Conservation (phyloP, 2,329 filamentous ascomycete genomes). For the Aspergillus sp. region DNA sequence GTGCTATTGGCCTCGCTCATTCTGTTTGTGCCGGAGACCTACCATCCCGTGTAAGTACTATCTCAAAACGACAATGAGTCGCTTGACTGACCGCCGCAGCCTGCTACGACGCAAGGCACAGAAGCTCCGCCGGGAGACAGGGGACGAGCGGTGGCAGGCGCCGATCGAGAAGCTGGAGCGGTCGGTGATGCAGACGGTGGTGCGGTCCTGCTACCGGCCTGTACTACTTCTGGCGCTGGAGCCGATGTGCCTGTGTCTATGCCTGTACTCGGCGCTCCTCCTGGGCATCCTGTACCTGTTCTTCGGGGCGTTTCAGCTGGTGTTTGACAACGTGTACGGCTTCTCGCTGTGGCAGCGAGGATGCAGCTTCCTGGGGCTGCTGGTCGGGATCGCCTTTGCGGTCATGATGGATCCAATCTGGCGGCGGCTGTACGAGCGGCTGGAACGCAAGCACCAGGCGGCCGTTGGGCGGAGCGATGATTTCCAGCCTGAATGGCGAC, state of each 20-base stretch:
- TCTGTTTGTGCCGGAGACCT: slow-evolving; percentile 77
- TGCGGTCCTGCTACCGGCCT: slow-evolving; percentile 52
- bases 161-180: slow-evolving; percentile 64
- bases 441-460: slow-evolving; percentile 31
- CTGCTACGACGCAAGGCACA: slow-evolving; percentile 61
- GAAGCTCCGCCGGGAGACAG: slow-evolving; percentile 60
- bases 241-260: slow-evolving; percentile 77
- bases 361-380: slow-evolving; percentile 59
- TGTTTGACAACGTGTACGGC: slow-evolving; percentile 64
- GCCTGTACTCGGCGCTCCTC: slow-evolving; percentile 73
- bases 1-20: slow-evolving; percentile 54
- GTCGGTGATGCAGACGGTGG: slow-evolving; percentile 55
- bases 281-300: slow-evolving; percentile 83
- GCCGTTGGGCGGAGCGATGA: slow-evolving; percentile 28
- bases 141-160: slow-evolving; percentile 66
- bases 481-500: slow-evolving; percentile 77
- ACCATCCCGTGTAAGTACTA: slow-evolving; percentile 47
- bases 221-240: slow-evolving; percentile 72
- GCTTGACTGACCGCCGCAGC: not conserved
- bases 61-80: too few relatives aligned
- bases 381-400: slow-evolving; percentile 39
- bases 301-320: slow-evolving; percentile 76
- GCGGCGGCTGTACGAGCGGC: slow-evolving; percentile 35
- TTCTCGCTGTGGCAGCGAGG: slow-evolving; percentile 73
- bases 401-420: slow-evolving; percentile 39